phyloP scores from a whole-genome alignment of 176 grass and related monocot genomes.

The Avena insularis region DNA sequence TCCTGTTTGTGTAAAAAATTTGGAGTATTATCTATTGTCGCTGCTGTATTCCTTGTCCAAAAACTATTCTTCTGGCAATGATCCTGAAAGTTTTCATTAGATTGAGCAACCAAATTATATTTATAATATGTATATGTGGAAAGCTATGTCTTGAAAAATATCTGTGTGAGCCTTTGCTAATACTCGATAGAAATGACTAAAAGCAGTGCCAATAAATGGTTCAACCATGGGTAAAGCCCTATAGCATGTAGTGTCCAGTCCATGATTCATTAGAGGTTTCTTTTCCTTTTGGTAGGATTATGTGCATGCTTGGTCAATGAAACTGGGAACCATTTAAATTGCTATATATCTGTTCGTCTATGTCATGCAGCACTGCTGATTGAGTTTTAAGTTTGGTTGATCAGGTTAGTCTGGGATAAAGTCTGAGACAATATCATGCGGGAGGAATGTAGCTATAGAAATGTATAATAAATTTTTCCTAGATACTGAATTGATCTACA shows the following conservation, averaged over 20 bases:
- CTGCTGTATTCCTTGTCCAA: too few relatives aligned
- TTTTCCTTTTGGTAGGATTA: not conserved
- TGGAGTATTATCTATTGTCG: too few relatives aligned
- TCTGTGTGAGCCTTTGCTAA: conserved; percentile 23
- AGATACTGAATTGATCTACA: too few relatives aligned
- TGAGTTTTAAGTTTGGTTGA: conserved; percentile 30
- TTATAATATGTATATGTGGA: conserved; percentile 6
- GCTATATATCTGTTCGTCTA: not conserved
- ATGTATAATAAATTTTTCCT: too few relatives aligned
- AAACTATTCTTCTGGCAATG: not conserved
- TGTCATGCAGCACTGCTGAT: not conserved
- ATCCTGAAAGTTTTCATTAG: conserved; percentile 21
- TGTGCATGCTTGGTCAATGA: conserved; percentile 13
- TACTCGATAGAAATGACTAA: conserved; percentile 22
- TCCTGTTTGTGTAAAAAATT: not conserved
- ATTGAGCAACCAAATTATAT: conserved; percentile 7
- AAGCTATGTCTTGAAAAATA: not conserved
- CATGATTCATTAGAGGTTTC: conserved; percentile 26
- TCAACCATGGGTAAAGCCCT: conserved; percentile 22
- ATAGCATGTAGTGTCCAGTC: not conserved
- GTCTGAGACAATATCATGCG: conserved; percentile 38
- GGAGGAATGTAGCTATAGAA: conserved; percentile 18
- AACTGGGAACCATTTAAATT: conserved; percentile 23
- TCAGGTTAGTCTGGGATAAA: conserved; percentile 39
- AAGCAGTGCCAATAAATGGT: conserved; percentile 7